These are phyloP conservation scores for Trichosanthes truncata DNA, from an alignment of 306 rosid species.

Conservation along the genomic window DNA sequence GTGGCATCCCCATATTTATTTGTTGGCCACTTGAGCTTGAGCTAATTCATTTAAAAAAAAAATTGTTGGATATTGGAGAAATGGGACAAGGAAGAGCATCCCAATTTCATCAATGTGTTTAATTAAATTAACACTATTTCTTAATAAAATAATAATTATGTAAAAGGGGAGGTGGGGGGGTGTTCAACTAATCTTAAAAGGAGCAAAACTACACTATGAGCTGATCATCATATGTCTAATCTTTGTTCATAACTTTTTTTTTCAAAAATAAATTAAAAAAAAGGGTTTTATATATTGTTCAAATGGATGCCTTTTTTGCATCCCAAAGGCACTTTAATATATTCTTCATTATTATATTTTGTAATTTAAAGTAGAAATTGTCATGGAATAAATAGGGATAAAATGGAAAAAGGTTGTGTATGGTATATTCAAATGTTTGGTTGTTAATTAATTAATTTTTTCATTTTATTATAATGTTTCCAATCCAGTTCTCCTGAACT, in stretches of 20 bases:
- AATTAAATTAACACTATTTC: not conserved
- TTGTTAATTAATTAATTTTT: not conserved
- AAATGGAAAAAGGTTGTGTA: not conserved
- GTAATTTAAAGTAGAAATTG: not conserved
- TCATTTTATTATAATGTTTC: not conserved
- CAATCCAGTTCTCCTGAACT: not conserved
- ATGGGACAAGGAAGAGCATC: not conserved
- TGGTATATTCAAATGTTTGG: not conserved
- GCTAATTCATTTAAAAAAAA: not conserved
- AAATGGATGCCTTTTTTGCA: constrained; percentile 2
- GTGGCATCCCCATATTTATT: constrained; percentile 10
- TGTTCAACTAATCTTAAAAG: constrained; percentile 8
- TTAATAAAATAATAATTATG: not conserved
- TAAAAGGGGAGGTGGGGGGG: not conserved
- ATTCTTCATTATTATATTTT: not conserved
- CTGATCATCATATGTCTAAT: constrained; percentile 1
- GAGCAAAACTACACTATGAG: not conserved
- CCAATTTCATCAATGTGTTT: constrained; percentile 7
- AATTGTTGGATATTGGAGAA: constrained; percentile 1
- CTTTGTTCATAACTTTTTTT: constrained; percentile 1
- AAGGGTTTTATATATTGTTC: not conserved
- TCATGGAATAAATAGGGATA: not conserved
- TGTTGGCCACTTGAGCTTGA: not conserved
- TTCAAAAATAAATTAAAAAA: not conserved
- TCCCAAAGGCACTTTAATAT: constrained; percentile 9